Percentiles rank a stretch among this genome's conserved stretches.
Evolutionary conservation across 257 asterid genomes (phyloP).

Genomic region (Jacaranda copaia): DNA sequence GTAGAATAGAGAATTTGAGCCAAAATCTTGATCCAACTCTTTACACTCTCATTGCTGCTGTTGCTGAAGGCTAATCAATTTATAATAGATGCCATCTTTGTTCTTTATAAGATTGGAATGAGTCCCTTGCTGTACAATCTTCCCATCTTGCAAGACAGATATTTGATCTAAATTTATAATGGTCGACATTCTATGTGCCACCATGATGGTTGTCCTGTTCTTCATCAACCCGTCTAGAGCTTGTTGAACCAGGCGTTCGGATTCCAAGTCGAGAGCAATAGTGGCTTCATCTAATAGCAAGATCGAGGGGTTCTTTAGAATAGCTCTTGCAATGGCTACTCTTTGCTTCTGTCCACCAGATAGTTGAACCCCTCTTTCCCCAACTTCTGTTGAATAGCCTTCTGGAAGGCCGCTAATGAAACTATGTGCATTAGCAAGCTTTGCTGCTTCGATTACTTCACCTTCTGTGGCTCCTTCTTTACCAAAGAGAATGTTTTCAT

Average conservation of each 20-base stretch:
- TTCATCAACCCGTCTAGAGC: constrained; percentile 77
- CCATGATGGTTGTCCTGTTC: constrained; percentile 73
- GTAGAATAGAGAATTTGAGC: no score
- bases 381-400: constrained; percentile 83
- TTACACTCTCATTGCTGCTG: constrained; percentile 45
- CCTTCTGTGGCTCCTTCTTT: constrained; percentile 91
- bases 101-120: constrained; percentile 73
- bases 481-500: constrained; percentile 89
- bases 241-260: constrained; percentile 73
- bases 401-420: constrained; percentile 87
- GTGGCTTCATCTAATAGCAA: constrained; percentile 83
- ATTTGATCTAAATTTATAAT: constrained; percentile 72
- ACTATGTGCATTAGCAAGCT: constrained; percentile 85
- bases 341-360: constrained; percentile 90
- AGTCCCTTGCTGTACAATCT: constrained; percentile 79
- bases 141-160: constrained; percentile 79
- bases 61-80: constrained; percentile 69
- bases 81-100: constrained; percentile 71
- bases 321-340: constrained; percentile 87
- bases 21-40: no score
- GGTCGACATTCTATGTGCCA: constrained; percentile 82
- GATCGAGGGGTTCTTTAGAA: constrained; percentile 79
- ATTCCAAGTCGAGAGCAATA: constrained; percentile 81
- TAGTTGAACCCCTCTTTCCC: constrained; percentile 88
- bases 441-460: constrained; percentile 90